Base-by-base conservation (phyloP, 352 stramenopile species). In the Phytophthora europaea region DNA sequence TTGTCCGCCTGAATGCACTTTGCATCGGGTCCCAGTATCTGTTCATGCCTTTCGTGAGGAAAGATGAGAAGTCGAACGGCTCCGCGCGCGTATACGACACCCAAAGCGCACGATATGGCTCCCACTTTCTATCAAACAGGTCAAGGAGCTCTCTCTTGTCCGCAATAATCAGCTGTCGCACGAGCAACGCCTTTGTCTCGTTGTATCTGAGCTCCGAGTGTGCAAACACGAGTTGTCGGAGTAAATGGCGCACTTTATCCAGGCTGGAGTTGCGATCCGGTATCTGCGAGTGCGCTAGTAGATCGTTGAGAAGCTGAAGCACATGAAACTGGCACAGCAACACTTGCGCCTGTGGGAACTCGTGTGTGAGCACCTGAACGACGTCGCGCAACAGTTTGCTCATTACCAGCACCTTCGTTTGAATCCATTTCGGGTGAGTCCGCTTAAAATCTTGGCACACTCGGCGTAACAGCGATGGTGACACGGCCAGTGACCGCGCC, bases 401-500 rank as follows among this genome's bases (percentile, higher is more conserved):
- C 81, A 93, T 92, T 22, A 91, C 78, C 23, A 93, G 74, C 22
- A 91, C 78, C 61, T 92, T 93, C 48, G 84, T 83, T 36, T 81
- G 75, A 26, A 55, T 76, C 86, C 86, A 93, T 23, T 72, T 78
- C 16, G 84, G 86, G 52, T 93, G 86, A 12, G 86, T 93, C 6
- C 86, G 83, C 69, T 93, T 93, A 48, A 93, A 92, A 62, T 93
- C 86, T 31, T 88, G 82, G 48, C 84, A 92, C 31, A 91, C 87
- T 50, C 86, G 82, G 51, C 75, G 84, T 9, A 93, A 67, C 34
- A 93, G 53, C 38, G 82, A 79, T 20, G 73, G 64, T 7, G 81
- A 85, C 38, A 80, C 82, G 67, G 87, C 72, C 47, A 82, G 77
- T 26, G 86, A 88, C 40, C 85, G 82, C 12, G 76, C 75, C 2